phyloP scores from a whole-genome alignment of 345 rosid species.

The Syzygium oleosum region DNA sequence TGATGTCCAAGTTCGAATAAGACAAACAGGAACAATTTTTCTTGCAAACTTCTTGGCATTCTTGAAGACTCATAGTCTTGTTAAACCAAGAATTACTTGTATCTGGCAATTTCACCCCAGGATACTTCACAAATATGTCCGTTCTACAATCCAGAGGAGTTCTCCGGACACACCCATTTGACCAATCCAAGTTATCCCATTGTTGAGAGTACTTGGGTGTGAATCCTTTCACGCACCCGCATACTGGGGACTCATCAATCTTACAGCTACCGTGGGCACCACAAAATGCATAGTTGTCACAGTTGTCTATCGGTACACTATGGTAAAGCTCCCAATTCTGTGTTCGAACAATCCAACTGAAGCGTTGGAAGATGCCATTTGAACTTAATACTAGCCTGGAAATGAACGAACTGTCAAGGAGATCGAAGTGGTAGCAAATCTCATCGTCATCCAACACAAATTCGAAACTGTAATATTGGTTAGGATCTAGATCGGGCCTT shows the following conservation, averaged over 20 bases:
- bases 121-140: slow-evolving; percentile 21
- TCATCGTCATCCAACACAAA: slow-evolving; percentile 20
- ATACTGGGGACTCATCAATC: slow-evolving; percentile 17
- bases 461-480: background rate
- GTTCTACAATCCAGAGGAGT: slow-evolving; percentile 14
- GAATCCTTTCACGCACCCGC: slow-evolving; percentile 38
- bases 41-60: slow-evolving; percentile 27
- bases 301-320: slow-evolving; percentile 26
- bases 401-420: slow-evolving; percentile 5
- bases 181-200: slow-evolving; percentile 26
- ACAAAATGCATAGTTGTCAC: slow-evolving; percentile 29
- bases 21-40: slow-evolving; percentile 47
- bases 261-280: slow-evolving; percentile 34
- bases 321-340: slow-evolving; percentile 19
- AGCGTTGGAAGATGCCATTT: slow-evolving; percentile 18
- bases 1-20: slow-evolving; percentile 26
- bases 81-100: slow-evolving; percentile 14
- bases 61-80: slow-evolving; percentile 13
- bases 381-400: slow-evolving; percentile 19
- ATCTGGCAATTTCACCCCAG: slow-evolving; percentile 36
- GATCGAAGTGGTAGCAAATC: slow-evolving; percentile 20
- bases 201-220: slow-evolving; percentile 19
- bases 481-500: slow-evolving; percentile 12
- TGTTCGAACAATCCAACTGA: slow-evolving; percentile 22
- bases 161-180: slow-evolving; percentile 36